Percentiles rank a stretch among this genome's conserved stretches.
Evolutionary conservation across 179 eudicot species (phyloP).

Genomic region (Actinidia polygama): DNA sequence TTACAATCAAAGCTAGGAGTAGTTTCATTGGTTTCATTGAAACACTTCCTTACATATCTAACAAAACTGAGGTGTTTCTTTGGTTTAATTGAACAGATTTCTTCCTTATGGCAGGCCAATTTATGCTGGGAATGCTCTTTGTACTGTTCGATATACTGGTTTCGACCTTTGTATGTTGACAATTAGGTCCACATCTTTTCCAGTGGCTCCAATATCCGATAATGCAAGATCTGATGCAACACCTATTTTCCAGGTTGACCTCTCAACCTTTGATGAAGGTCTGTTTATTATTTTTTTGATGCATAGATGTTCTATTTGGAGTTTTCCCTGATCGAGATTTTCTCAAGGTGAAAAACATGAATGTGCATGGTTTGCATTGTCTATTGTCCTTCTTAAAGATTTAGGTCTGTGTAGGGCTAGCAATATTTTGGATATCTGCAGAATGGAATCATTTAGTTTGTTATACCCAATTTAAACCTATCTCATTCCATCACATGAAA

Average conservation of each 20-base stretch:
- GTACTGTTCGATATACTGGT: conserved; percentile 77
- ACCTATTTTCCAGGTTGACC: conserved; percentile 79
- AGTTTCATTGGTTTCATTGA: no score
- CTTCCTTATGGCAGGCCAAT: conserved; percentile 71
- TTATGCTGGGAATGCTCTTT: conserved; percentile 98
- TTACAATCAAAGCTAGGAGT: no score
- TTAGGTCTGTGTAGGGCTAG: not conserved
- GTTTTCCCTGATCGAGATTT: not conserved
- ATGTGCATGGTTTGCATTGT: not conserved
- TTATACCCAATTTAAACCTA: not conserved
- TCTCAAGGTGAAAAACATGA: not conserved
- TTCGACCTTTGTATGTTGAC: conserved; percentile 84
- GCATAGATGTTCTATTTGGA: not conserved
- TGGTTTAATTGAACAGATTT: conserved; percentile 12
- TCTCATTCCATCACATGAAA: not conserved
- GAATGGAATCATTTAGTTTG: conserved; percentile 6
- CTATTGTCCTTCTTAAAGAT: not conserved
- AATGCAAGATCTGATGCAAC: conserved; percentile 56
- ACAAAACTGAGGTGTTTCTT: conserved; percentile 11
- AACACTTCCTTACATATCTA: no score
- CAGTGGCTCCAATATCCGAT: conserved; percentile 41
- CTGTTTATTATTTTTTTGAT: conserved; percentile 39
- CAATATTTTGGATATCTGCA: not conserved
- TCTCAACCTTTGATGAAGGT: conserved; percentile 88
- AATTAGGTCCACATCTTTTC: conserved; percentile 87